Evolutionary conservation across 768 basidiomycete genomes (phyloP).

Genomic region (Collybia sp.): DNA sequence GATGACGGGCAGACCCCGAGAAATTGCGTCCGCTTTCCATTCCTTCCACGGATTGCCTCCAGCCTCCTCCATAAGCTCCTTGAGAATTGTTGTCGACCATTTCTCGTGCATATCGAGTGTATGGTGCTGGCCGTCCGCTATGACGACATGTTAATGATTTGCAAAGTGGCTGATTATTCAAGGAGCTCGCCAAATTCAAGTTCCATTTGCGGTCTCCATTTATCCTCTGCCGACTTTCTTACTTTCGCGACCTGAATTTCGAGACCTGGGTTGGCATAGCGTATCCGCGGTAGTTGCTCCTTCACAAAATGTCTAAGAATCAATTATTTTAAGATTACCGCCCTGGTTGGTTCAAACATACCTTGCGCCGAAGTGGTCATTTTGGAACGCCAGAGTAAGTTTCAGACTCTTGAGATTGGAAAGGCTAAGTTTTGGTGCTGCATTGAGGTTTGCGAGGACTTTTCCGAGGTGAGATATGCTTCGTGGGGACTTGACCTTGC

Average conservation of each 20-base stretch:
- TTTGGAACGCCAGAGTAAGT: conserved; percentile 52
- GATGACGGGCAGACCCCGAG: conserved; percentile 44
- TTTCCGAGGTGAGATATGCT: conserved; percentile 53
- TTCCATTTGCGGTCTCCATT: conserved; percentile 57
- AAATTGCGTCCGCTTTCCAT: conserved; percentile 43
- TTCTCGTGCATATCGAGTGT: conserved; percentile 58
- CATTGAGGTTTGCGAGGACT: conserved; percentile 46
- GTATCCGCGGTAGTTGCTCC: conserved; percentile 74
- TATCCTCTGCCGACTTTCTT: conserved; percentile 47
- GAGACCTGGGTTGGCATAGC: conserved; percentile 67
- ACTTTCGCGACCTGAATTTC: conserved; percentile 54
- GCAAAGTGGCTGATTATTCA: not conserved
- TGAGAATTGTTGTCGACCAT: conserved; percentile 62
- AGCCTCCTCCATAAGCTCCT: conserved; percentile 66
- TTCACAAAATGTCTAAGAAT: conserved; percentile 66
- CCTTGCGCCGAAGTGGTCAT: conserved; percentile 77
- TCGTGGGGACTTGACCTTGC: conserved; percentile 17
- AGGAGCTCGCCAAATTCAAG: conserved; percentile 59
- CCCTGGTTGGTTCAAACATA: conserved; percentile 22
- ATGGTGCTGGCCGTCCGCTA: conserved; percentile 46
- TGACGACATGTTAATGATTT: not conserved
- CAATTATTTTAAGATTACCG: conserved; percentile 1
- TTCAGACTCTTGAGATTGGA: conserved; percentile 44
- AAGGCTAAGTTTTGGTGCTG: conserved; percentile 46
- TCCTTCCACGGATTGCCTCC: conserved; percentile 57